Base-by-base conservation (phyloP, 805 yeast species). In the Candida nitratophila region DNA sequence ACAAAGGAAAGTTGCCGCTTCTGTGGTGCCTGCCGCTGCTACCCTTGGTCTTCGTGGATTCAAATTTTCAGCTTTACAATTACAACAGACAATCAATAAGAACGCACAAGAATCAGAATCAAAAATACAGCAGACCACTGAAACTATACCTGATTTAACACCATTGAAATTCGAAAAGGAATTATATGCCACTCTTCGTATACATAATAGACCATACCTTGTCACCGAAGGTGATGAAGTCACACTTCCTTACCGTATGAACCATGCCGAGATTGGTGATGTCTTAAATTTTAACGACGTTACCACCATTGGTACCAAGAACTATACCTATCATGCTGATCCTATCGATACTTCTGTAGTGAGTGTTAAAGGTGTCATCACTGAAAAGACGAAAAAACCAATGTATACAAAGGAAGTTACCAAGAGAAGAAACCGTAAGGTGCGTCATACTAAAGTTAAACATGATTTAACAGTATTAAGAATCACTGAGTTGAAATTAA, bases 141-240 rank as follows among this genome's bases (percentile, higher is more conserved):
- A n/a, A n/a, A 12, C 24, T 4, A 39, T 56, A 19, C 59, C 69
- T 24, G 83, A 79, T 55, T 63, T 80, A 43, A 64, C 78, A 0
- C 81, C 87, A 2, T 67, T 89, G 48, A 86, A 82, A 56, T 73
- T 78, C 42, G 76, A 81, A 41, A 76, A 77, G 47, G 77, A 77
- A 49, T 65, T 91, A 29, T 93, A 88, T 59, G 98, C 98, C 39
- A 72, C 86, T 9, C 74, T 91, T 51, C 80, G 78, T 53, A 76
- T 93, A 33, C 93, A 88, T 68, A 79, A 83, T 63, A 80, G 88
- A 64, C 87, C 93, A 37, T 89, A 86, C 57, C 69, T 93, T 48
- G 93, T 93, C 16, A 89, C 98, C 22, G 78, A 82, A 52, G 99
- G 99, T 20, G 99, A 93, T 63, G 76, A 73, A 51, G 76, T 93